phyloP scores from a whole-genome alignment of 1,284 basidiomycete species.

The Leucoagaricus sp. region DNA sequence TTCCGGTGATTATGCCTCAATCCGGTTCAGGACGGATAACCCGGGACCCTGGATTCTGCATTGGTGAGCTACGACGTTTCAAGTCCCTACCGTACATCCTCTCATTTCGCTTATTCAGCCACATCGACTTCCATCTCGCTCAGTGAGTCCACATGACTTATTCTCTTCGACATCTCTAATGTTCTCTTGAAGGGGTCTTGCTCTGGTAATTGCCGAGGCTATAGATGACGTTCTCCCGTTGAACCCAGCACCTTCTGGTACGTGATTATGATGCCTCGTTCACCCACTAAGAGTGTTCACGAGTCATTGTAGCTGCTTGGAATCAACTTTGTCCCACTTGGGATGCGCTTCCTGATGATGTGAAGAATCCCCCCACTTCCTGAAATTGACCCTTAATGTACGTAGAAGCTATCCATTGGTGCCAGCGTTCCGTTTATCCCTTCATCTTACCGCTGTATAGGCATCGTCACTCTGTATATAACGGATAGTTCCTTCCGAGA shows the following conservation, averaged over 20 bases:
- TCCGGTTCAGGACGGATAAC: slow-evolving; percentile 43
- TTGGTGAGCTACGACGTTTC: slow-evolving; percentile 3
- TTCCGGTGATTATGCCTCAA: slow-evolving; percentile 31
- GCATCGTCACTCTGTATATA: too few relatives aligned
- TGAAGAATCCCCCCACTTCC: not conserved
- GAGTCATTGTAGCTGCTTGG: slow-evolving; percentile 1
- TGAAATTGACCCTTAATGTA: too few relatives aligned
- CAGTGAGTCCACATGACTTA: slow-evolving; percentile 3
- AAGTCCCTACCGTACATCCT: too few relatives aligned
- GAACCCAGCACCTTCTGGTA: slow-evolving; percentile 21
- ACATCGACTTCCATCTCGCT: slow-evolving; percentile 33
- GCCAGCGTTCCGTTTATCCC: too few relatives aligned
- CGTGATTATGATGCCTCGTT: not conserved
- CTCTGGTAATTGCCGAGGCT: slow-evolving; percentile 44
- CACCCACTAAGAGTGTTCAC: not conserved
- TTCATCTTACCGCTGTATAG: too few relatives aligned
- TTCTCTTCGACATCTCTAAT: too few relatives aligned
- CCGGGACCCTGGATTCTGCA: slow-evolving; percentile 41
- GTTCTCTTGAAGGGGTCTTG: slow-evolving; percentile 29
- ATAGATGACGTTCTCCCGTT: slow-evolving; percentile 17
- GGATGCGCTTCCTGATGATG: slow-evolving; percentile 11
- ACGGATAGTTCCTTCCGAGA: too few relatives aligned
- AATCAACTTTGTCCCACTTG: slow-evolving; percentile 15
- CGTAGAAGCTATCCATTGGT: too few relatives aligned
- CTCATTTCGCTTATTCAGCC: slow-evolving; percentile 19